These are phyloP conservation scores for Plantago ovata DNA, from an alignment of 257 asterid species.

Conservation along the genomic window DNA sequence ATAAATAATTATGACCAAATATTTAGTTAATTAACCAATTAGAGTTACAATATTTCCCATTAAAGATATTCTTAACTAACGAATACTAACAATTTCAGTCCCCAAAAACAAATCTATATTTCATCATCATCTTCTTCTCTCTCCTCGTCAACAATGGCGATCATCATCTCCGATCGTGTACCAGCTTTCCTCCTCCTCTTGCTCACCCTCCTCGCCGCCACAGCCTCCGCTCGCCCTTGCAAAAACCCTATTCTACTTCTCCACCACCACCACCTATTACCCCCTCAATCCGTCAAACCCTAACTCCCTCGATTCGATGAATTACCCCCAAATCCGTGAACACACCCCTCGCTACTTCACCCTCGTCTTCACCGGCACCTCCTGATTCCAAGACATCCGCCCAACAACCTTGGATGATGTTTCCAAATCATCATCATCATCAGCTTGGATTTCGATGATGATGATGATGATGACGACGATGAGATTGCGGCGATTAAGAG, in stretches of 20 bases:
- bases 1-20: too few species aligned
- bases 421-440: conserved; percentile 7
- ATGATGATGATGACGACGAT: conserved; percentile 30
- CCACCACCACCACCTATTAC: conserved; percentile 38
- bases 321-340: neutral
- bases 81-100: too few species aligned
- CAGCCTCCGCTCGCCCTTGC: conserved; percentile 68
- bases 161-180: conserved; percentile 21
- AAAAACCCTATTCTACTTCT: conserved; percentile 62
- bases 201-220: conserved; percentile 35
- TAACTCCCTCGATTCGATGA: conserved; percentile 24
- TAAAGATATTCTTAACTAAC: too few species aligned
- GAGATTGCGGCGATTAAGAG: conserved; percentile 30
- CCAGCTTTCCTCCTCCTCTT: conserved; percentile 35
- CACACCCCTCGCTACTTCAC: conserved; percentile 40
- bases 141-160: conserved; percentile 39
- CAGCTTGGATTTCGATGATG: conserved; percentile 49
- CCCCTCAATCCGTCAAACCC: conserved; percentile 30
- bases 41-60: too few species aligned
- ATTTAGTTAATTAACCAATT: too few species aligned
- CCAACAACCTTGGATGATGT: conserved; percentile 20
- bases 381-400: conserved; percentile 17
- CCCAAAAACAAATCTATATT: neutral
- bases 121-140: neutral
- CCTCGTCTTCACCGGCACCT: conserved; percentile 38